Evolutionary conservation across 1,284 basidiomycete species (phyloP).

Genomic region (Sanghuangporus weigelae): DNA sequence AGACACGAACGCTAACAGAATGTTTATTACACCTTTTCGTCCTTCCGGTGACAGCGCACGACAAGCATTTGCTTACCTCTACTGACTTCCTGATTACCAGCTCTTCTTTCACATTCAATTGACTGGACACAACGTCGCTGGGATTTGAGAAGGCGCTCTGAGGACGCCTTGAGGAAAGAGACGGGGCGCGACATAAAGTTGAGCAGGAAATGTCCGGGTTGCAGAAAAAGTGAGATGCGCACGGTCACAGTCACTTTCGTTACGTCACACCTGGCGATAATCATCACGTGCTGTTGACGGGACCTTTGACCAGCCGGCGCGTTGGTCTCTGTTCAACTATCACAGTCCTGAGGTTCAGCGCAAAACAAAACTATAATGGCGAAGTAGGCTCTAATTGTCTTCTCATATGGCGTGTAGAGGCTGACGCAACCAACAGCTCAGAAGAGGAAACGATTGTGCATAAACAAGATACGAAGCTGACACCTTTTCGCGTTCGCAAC

Average conservation of each 20-base stretch:
- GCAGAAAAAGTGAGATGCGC: conserved; percentile 9
- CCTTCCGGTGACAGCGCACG: not conserved
- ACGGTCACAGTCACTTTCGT: not conserved
- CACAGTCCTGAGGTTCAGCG: not conserved
- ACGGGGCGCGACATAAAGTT: conserved; percentile 14
- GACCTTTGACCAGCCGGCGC: not conserved
- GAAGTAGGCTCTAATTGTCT: not conserved
- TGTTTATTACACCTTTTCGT: not conserved
- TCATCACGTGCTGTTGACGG: not conserved
- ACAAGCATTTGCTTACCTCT: not conserved
- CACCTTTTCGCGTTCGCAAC: conserved; percentile 9
- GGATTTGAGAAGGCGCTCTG: conserved; percentile 8
- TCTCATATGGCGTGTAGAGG: not conserved
- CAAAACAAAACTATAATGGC: not conserved
- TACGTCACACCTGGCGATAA: not conserved
- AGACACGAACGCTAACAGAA: not conserved
- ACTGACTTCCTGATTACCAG: not conserved
- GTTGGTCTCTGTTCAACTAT: not conserved
- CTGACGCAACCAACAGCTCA: not conserved
- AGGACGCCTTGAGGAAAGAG: conserved; percentile 1
- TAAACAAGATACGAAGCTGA: conserved; percentile 6
- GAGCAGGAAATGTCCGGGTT: not conserved
- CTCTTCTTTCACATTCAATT: not conserved
- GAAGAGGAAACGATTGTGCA: conserved; percentile 1
- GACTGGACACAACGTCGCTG: not conserved